Conservation (phyloP, 805 yeast genomes). For the Jamesozyma jinghongensis region DNA sequence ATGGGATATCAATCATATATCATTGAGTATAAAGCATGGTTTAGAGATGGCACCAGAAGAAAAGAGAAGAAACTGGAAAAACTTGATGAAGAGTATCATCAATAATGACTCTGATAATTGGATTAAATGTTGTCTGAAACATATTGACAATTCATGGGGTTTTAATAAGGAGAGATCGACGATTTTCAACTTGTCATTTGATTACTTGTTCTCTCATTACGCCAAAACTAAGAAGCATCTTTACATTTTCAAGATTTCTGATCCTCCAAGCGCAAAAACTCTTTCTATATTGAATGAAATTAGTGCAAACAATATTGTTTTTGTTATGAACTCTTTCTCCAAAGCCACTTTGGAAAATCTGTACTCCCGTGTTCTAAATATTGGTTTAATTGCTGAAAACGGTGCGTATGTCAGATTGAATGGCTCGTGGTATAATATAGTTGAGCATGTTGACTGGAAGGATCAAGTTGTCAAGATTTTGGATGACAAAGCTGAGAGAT, state of each 20-base stretch:
- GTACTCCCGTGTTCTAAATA: constrained; percentile 54
- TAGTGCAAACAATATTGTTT: constrained; percentile 58
- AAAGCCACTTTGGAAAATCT: constrained; percentile 56
- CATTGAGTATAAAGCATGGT: constrained; percentile 55
- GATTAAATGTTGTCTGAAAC: constrained; percentile 50
- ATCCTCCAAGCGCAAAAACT: constrained; percentile 54
- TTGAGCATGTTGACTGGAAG: constrained; percentile 42
- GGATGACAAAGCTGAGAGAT: constrained; percentile 48
- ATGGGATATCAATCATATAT: constrained; percentile 67
- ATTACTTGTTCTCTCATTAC: constrained; percentile 25
- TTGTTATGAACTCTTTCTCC: constrained; percentile 57
- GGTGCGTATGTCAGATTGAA: constrained; percentile 69
- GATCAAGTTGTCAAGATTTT: constrained; percentile 27
- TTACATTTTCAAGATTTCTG: constrained; percentile 40
- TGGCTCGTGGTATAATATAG: constrained; percentile 52
- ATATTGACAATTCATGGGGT: constrained; percentile 46
- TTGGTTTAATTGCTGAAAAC: constrained; percentile 84
- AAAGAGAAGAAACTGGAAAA: constrained; percentile 51
- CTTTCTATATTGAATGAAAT: constrained; percentile 51
- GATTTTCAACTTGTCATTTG: constrained; percentile 27
- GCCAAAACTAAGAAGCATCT: constrained; percentile 31
- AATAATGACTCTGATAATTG: constrained; percentile 67
- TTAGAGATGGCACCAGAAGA: constrained; percentile 57
- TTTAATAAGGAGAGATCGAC: constrained; percentile 36
- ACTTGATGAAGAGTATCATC: constrained; percentile 47